phyloP scores from a whole-genome alignment of 1,284 basidiomycete species.

The Volvariella volvacea region DNA sequence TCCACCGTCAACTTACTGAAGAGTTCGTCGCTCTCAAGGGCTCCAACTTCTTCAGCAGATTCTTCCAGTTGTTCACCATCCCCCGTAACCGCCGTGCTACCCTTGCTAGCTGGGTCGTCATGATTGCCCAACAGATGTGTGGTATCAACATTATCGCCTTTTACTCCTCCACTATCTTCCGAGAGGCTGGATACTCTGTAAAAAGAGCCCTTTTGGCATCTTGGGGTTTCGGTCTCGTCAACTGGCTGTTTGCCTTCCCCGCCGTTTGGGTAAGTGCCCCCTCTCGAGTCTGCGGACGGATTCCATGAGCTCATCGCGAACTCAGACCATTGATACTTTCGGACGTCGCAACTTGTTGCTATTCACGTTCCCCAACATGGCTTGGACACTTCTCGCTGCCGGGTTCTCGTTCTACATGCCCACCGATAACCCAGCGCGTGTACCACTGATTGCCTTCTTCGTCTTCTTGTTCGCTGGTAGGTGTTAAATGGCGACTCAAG shows the following conservation, averaged over 20 bases:
- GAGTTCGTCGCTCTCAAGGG: constrained; percentile 48
- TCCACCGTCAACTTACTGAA: constrained; percentile 49
- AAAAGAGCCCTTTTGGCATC: constrained; percentile 56
- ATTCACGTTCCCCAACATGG: constrained; percentile 55
- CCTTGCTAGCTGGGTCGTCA: constrained; percentile 58
- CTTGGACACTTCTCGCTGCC: constrained; percentile 51
- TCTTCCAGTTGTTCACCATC: constrained; percentile 59
- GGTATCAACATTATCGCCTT: constrained; percentile 56
- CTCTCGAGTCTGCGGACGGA: not conserved
- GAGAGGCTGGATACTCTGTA: constrained; percentile 42
- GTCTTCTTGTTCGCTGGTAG: constrained; percentile 48
- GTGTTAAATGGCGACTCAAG: constrained; percentile 6
- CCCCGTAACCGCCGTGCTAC: constrained; percentile 67
- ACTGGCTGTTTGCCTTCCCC: constrained; percentile 59
- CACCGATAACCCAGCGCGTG: constrained; percentile 24
- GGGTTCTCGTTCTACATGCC: constrained; percentile 52
- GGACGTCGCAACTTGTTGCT: constrained; percentile 54
- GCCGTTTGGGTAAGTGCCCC: constrained; percentile 40
- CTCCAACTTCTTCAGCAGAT: constrained; percentile 39
- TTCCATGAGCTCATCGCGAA: not conserved
- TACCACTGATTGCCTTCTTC: constrained; percentile 47
- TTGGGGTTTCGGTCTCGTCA: constrained; percentile 68
- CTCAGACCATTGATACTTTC: constrained; percentile 44
- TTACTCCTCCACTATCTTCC: constrained; percentile 67
- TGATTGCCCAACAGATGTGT: constrained; percentile 61